Evolutionary conservation across 345 rosid species (phyloP).

Genomic region (Brassica juncea): DNA sequence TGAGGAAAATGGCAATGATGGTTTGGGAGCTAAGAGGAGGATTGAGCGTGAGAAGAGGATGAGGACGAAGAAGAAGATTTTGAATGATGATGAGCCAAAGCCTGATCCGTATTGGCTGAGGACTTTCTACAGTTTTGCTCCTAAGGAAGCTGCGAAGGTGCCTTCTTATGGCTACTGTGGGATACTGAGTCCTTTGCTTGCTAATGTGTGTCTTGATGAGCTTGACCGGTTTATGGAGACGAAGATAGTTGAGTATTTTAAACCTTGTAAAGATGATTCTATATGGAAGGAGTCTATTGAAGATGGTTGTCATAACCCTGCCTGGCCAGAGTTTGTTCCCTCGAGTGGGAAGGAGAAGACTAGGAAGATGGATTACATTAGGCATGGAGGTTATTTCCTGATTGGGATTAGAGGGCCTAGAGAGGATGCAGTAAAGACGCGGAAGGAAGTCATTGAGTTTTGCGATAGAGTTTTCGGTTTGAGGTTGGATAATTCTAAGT

Average conservation of each 20-base stretch:
- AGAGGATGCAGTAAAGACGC: slow-evolving; percentile 71
- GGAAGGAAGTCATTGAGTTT: slow-evolving; percentile 72
- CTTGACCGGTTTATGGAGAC: slow-evolving; percentile 79
- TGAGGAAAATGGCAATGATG: slow-evolving; percentile 34
- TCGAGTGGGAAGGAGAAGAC: slow-evolving; percentile 88
- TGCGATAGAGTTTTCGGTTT: slow-evolving; percentile 59
- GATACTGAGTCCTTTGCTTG: slow-evolving; percentile 87
- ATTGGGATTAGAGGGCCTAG: slow-evolving; percentile 93
- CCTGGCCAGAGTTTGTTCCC: slow-evolving; percentile 99
- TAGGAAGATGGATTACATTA: slow-evolving; percentile 86
- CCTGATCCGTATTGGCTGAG: slow-evolving; percentile 98
- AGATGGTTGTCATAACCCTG: slow-evolving; percentile 92
- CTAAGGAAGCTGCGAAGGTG: slow-evolving; percentile 83
- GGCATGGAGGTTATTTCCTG: slow-evolving; percentile 87
- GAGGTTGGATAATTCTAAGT: slow-evolving; percentile 68
- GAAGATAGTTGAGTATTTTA: slow-evolving; percentile 65
- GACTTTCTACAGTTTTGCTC: slow-evolving; percentile 79
- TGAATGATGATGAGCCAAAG: slow-evolving; percentile 81
- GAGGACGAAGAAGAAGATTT: slow-evolving; percentile 70
- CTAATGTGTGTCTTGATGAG: slow-evolving; percentile 81
- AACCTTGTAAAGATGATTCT: slow-evolving; percentile 73
- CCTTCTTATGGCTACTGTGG: slow-evolving; percentile 91
- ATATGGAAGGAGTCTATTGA: slow-evolving; percentile 85
- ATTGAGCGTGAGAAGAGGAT: slow-evolving; percentile 50
- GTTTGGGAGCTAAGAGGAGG: slow-evolving; percentile 44